Base-by-base conservation (phyloP, 768 basidiomycete genomes). In the Hirschioporus abietinus region DNA sequence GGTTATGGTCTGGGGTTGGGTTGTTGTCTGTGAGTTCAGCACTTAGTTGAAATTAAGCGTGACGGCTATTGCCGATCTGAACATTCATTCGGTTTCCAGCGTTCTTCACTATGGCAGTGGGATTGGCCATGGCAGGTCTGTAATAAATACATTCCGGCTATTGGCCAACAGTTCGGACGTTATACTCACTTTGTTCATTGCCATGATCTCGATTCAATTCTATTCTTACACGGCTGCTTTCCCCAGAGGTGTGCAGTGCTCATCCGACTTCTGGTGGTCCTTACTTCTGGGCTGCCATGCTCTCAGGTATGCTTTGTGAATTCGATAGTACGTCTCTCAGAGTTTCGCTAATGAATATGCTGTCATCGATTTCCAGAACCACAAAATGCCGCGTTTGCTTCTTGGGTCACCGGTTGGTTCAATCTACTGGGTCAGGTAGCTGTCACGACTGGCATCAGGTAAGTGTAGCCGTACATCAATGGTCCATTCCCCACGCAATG, bases 221-320 rank as follows among this genome's bases (percentile, higher is more conserved):
- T 60, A 24, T 4, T 34, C 23, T 25, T 8, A 10, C 30, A n/a
- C 24, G 15, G 7, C 27, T 58, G 1, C 35, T 34, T 63, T 64
- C 57, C 1, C 12, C 64, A 84, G 82, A 83, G 74, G 75, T 80
- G 35, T 80, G 78, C 67, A 89, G 87, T 68, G 87, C 88, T 1
- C 88, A 87, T 77, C 88, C 87, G 5, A 89, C 88, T 1, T 87
- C 85, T 63, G 88, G 90, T 7, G 90, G 90, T 0, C 90, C 91
- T 0, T 91, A 91, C 71, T 91, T 87, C 75, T 91, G 90, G 91
- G 86, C 89, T n/a, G 89, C 90, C 1, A 89, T 91, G 84, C 76
- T 92, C 0, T 86, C 42, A 20, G 42, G 42, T 52, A 52, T 52
- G 42, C 20, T 52, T 52, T 20, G 42, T 20, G 15, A 10, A 52